Evolutionary conservation across 441 rosid genomes (phyloP), one percentile per base, ranked within the genome.

Genomic region (Sinapis alba): DNA sequence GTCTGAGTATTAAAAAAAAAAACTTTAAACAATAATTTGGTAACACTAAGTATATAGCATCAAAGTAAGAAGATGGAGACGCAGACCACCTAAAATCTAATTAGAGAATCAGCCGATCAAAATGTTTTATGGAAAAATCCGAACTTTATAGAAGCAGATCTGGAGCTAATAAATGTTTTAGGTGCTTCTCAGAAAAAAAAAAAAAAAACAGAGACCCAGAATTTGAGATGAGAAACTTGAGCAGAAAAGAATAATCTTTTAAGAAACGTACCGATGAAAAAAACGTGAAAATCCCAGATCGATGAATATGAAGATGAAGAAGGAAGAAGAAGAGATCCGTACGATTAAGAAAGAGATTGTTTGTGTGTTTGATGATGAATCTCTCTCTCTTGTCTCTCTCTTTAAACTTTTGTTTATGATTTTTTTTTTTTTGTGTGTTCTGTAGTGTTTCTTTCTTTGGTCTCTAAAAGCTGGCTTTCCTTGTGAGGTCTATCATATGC

Each of bases 241-340:
- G 47, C 47, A 41, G 47, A 41, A 41, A 41, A 41, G 15, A 38
- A 38, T 38, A 38, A 38, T 38, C 45, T 38, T 38, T 38, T 3
- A 11, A 38, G n/a, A 28, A 7, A 43, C 80, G 51, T 73, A 83
- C 86, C 81, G 64, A 75, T 64, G 18, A 65, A 65, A 36, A 38
- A 65, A 21, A 50, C 62, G 45, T 53, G 43, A 54, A n/a, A 70
- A 68, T 2, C 20, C 38, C 57, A 78, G 70, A 77, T 65, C 32
- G 61, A 59, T 47, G 76, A 30, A 5, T 21, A 18, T 16, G 6
- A 59, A 30, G 67, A 62, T 1, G 68, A 19, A 7, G 68, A 64
- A 38, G 75, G 75, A 54, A 58, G n/a, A 59, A 32, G 72, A 82
- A 81, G 58, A 51, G 51, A 65, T 57, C 28, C 68, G 72, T 63